Base-by-base conservation (phyloP, 176 grass and related monocot species). In the Musa beccarii region DNA sequence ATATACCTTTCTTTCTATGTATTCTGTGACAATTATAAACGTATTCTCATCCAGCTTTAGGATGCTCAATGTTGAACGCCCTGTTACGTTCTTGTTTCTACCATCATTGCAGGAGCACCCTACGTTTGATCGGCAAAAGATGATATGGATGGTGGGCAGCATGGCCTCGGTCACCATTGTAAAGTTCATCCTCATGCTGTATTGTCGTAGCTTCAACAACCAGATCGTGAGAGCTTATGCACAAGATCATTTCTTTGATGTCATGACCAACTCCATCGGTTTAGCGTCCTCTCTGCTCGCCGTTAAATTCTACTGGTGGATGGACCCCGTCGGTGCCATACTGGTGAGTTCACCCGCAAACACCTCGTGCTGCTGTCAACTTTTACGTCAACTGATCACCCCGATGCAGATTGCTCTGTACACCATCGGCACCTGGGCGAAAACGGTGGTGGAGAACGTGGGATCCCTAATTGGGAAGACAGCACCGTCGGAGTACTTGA, bases 221-320 rank as follows among this genome's bases (percentile, higher is more conserved):
- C 88, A 90, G 68, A 97, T 97, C 11, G 90, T 97, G 29, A 79
- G 75, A 21, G 90, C 93, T 0, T 93, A 98, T n/a, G 90, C 88
- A 10, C 90, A 89, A 73, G 95, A 98, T 51, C 90, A 98, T 75
- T 91, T 91, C 82, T 98, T 98, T 20, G 90, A 98, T 73, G 95
- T 98, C 14, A 89, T 98, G 74, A 98, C 95, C 10, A 98, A 98
- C 84, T 93, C 86, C 1, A 79, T 98, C 24, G 95, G 95, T 63
- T 80, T 98, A 1, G 86, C 76, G 11, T 29, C 84, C 1, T 84
- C 88, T 0, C 25, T 98, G 1, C 88, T 98, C 9, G 95, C 90
- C 0, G 90, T 86, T 9, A 57, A 20, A 34, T 98, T 53, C 66
- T 83, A 87, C 49, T 98, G 90, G 94, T 98, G 94, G 94, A 91